Base-by-base conservation (phyloP, 2,329 filamentous ascomycete genomes). In the Colletotrichum somersetense region DNA sequence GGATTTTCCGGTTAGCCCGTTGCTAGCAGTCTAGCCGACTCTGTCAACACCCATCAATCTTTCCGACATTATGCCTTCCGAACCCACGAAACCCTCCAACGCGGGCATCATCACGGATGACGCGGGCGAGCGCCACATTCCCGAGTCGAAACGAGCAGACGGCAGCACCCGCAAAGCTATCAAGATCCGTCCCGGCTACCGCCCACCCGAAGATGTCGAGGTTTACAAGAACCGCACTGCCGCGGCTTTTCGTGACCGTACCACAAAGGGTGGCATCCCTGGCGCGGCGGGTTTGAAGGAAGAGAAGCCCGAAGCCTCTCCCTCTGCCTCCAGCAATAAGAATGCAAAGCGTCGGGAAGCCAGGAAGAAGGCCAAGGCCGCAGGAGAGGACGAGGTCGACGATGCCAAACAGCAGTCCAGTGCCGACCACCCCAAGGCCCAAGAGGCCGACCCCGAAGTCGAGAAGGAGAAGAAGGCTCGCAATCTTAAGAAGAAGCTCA, bases 161-260 rank as follows among this genome's bases (percentile, higher is more conserved):
- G 96, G 96, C 70, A 94, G 92, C 62, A 93, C 93, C n/a, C 91
- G 96, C 68, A 97, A 93, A 79, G 96, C 97, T 78, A 98, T 98
- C 80, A 94, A 94, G 79, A 94, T 99, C 73, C 91, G 94, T 40
- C 96, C 96, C 0, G 97, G 96, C 66, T 99, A 98, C 83, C 91
- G 91, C 44, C 97, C 96, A 1, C 94, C 95, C 0, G 96, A 99
- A 83, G 96, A 99, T 82, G 92, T 98, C 74, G 95, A 98, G 79
- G 87, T 97, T 57, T 99, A 99, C 88, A 97, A 95, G 85, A 98
- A 97, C 82, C 91, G 93, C 69, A 95, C 92, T 1, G 95, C 95
- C 62, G 93, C 96, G 80, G 91, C 90, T 62, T 97, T 93, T 84
- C 94, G 94, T 79, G 94, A 90, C 76, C 91, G 94, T 64, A 90